phyloP scores from a whole-genome alignment of 495 filamentous ascomycete genomes.

The Articulospora tetracladia region DNA sequence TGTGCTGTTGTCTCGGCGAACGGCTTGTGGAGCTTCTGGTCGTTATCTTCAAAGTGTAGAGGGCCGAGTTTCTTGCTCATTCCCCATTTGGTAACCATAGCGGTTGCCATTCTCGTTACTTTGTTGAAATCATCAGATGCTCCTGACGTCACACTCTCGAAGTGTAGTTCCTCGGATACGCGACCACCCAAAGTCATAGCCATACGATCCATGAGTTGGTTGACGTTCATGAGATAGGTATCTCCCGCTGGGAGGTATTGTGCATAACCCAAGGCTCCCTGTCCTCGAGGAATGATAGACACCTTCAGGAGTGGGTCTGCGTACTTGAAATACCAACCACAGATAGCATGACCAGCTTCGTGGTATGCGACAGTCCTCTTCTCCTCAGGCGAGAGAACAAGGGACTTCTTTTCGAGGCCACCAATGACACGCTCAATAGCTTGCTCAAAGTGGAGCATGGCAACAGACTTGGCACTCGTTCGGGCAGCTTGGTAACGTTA shows the following conservation, averaged over 20 bases:
- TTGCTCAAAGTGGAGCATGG: conserved; percentile 90
- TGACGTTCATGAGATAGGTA: conserved; percentile 88
- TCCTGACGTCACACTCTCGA: conserved; percentile 90
- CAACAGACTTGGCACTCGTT: conserved; percentile 66
- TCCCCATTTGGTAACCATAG: conserved; percentile 97
- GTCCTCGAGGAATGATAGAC: conserved; percentile 94
- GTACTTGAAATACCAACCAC: conserved; percentile 96
- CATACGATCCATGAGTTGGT: conserved; percentile 99
- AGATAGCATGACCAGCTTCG: conserved; percentile 97
- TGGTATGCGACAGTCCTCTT: conserved; percentile 96
- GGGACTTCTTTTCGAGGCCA: conserved; percentile 92
- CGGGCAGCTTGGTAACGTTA: conserved; percentile 68
- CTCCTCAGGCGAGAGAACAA: conserved; percentile 88
- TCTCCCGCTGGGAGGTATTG: conserved; percentile 92
- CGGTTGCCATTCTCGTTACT: conserved; percentile 89
- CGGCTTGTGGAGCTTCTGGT: conserved; percentile 82
- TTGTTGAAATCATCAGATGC: conserved; percentile 98
- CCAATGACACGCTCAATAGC: conserved; percentile 97
- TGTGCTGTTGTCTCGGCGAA: conserved; percentile 92
- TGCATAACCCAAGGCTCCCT: conserved; percentile 90
- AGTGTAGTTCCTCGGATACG: conserved; percentile 92
- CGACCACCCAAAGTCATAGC: conserved; percentile 97
- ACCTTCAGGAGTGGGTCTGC: conserved; percentile 97
- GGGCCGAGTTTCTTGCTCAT: conserved; percentile 94
- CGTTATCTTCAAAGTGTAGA: conserved; percentile 78